Conservation (phyloP, 148 eudicot species). For the Fagopyrum esculentum region DNA sequence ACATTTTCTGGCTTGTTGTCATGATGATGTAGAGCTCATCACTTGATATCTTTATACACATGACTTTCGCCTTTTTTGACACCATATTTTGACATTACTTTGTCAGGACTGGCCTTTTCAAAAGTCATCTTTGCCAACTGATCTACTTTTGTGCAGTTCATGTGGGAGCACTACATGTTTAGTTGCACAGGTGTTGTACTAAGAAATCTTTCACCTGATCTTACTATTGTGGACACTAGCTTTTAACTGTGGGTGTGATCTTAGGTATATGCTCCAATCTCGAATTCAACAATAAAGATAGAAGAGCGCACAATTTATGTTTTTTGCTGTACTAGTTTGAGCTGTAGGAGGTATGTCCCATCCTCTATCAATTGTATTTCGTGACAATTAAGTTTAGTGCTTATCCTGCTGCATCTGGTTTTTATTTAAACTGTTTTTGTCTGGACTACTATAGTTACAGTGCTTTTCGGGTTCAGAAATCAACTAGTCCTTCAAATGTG, state of each 20-base stretch:
- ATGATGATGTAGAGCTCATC: slow-evolving; percentile 7
- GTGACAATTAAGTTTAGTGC: neutral
- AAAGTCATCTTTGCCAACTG: slow-evolving; percentile 22
- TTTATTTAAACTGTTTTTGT: neutral
- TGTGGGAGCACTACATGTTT: slow-evolving; percentile 53
- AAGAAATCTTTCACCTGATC: neutral
- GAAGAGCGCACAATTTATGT: slow-evolving; percentile 74
- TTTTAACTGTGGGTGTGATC: neutral
- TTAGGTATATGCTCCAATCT: slow-evolving; percentile 83
- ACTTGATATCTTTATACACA: neutral
- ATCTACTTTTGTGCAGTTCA: slow-evolving; percentile 40
- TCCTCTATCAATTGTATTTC: slow-evolving; percentile 8
- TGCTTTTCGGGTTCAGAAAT: slow-evolving; percentile 78
- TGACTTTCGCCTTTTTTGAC: neutral
- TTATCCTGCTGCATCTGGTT: neutral
- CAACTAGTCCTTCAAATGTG: slow-evolving; percentile 17
- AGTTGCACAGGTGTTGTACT: slow-evolving; percentile 57
- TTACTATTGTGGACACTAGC: neutral
- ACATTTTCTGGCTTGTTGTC: neutral
- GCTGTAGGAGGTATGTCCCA: slow-evolving; percentile 44
- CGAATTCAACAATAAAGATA: slow-evolving; percentile 30
- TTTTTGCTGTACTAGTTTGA: slow-evolving; percentile 48
- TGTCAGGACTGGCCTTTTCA: slow-evolving; percentile 75
- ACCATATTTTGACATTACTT: neutral
- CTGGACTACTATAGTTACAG: slow-evolving; percentile 54